Percentiles rank a stretch among this genome's conserved stretches.
These are phyloP conservation scores for Pythium insidiosum DNA, from an alignment of 352 stramenopile genomes.

Conservation along the genomic window DNA sequence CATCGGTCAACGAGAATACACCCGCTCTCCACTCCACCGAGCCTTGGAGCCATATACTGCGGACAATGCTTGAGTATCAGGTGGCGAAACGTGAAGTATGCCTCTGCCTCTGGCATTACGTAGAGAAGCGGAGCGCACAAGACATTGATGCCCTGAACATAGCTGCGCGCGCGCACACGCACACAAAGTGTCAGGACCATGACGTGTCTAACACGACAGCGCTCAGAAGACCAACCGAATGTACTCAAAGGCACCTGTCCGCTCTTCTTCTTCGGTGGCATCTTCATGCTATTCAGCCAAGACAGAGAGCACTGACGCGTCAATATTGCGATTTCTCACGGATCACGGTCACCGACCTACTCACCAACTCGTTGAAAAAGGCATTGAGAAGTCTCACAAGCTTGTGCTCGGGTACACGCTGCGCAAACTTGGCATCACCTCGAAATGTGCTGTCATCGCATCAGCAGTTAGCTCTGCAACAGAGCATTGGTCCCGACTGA, in stretches of 20 bases:
- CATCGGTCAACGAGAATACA: constrained; percentile 82
- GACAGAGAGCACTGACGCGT: too few relatives aligned
- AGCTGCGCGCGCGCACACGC: constrained; percentile 15
- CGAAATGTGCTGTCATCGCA: constrained; percentile 61
- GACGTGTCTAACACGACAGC: background rate
- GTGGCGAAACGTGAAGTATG: constrained; percentile 87
- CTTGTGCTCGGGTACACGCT: constrained; percentile 86
- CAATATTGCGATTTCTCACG: too few relatives aligned
- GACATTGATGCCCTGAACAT: constrained; percentile 93
- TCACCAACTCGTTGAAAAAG: constrained; percentile 82
- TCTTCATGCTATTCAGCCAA: too few relatives aligned
- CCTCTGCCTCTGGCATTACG: constrained; percentile 87
- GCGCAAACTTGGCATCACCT: constrained; percentile 79
- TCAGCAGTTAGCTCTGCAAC: too few relatives aligned
- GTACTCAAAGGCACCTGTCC: too few relatives aligned
- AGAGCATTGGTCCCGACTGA: background rate
- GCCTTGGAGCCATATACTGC: constrained; percentile 84
- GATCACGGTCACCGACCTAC: too few relatives aligned
- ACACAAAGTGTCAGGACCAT: background rate
- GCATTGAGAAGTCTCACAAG: constrained; percentile 88
- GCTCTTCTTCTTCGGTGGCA: too few relatives aligned
- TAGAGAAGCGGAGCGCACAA: constrained; percentile 88
- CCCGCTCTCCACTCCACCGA: constrained; percentile 76
- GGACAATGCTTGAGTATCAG: constrained; percentile 85
- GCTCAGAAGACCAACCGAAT: constrained; percentile 5